phyloP scores from a whole-genome alignment of 345 rosid genomes.

The Aquilaria sinensis region DNA sequence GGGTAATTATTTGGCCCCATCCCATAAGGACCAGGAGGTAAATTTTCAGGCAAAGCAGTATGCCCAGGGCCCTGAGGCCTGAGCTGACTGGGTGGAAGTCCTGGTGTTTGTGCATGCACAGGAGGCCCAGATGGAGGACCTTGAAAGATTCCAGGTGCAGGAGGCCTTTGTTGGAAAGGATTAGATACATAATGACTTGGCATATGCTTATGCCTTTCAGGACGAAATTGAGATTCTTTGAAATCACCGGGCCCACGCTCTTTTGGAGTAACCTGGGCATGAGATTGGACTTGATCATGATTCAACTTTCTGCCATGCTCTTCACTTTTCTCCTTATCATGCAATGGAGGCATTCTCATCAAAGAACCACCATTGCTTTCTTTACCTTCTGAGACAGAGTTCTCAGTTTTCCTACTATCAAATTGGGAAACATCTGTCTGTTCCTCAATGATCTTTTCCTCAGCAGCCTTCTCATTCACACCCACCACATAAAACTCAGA shows the following conservation, averaged over 20 bases:
- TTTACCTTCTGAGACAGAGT: slow-evolving; percentile 20
- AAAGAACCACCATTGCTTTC: slow-evolving; percentile 20
- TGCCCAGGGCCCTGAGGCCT: slow-evolving; percentile 34
- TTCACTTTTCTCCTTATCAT: slow-evolving; percentile 21
- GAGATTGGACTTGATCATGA: slow-evolving; percentile 17
- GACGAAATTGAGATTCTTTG: slow-evolving; percentile 20
- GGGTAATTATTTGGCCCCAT: slow-evolving; percentile 32
- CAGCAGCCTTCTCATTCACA: slow-evolving; percentile 19
- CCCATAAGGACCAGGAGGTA: slow-evolving; percentile 27
- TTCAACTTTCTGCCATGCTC: slow-evolving; percentile 20
- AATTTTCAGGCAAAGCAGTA: slow-evolving; percentile 22
- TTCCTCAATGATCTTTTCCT: slow-evolving; percentile 27
- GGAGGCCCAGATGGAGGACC: slow-evolving; percentile 32
- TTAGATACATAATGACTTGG: slow-evolving; percentile 21
- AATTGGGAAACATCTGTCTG: slow-evolving; percentile 23
- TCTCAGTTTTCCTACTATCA: slow-evolving; percentile 17
- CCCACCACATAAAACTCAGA: background rate
- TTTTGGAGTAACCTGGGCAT: slow-evolving; percentile 21
- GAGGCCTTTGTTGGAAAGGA: slow-evolving; percentile 31
- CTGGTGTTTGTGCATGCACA: slow-evolving; percentile 23
- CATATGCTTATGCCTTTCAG: slow-evolving; percentile 21
- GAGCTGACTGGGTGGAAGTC: slow-evolving; percentile 24
- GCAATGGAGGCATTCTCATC: slow-evolving; percentile 17
- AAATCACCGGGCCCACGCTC: slow-evolving; percentile 17
- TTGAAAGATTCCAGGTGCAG: slow-evolving; percentile 32